A percentile compares a stretch with the other conserved stretches of the same genome.
phyloP scores from a whole-genome alignment of 2,329 filamentous ascomycete genomes.

The Hortaea werneckii region DNA sequence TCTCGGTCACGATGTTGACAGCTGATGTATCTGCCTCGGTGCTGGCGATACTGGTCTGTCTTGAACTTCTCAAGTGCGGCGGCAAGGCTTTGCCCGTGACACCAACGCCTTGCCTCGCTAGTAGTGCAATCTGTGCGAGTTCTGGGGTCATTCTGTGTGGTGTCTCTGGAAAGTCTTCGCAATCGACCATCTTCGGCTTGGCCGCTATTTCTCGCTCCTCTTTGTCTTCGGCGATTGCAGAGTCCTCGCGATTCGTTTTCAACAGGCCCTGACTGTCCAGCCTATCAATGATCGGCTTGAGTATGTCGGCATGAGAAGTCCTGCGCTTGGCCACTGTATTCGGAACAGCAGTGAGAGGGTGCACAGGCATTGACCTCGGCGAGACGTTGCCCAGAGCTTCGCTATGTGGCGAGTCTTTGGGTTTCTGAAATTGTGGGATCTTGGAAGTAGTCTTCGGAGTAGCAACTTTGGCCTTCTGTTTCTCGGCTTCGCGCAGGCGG shows the following conservation, averaged over 20 bases:
- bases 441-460: background rate
- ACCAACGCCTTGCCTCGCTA: conserved; percentile 1
- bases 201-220: background rate
- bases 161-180: background rate
- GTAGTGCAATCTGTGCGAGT: background rate
- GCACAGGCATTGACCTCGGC: background rate
- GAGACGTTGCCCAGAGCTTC: background rate
- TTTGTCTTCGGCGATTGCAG: background rate
- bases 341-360: background rate
- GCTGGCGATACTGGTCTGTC: conserved; percentile 1
- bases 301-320: conserved; percentile 9
- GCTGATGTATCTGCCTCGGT: background rate
- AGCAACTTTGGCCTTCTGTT: background rate
- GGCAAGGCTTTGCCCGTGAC: background rate
- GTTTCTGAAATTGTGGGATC: background rate
- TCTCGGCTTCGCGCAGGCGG: background rate
- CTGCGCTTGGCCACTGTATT: conserved; percentile 7
- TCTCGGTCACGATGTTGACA: background rate
- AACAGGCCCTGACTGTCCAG: conserved; percentile 8
- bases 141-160: background rate
- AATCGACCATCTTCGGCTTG: background rate
- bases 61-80: conserved; percentile 1
- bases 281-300: conserved; percentile 9
- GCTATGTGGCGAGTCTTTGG: background rate
- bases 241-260: background rate